A percentile compares a stretch with the other conserved stretches of the same genome.
Conservation (phyloP, 176 grass and related monocot species). For the Aegilops speltoides region DNA sequence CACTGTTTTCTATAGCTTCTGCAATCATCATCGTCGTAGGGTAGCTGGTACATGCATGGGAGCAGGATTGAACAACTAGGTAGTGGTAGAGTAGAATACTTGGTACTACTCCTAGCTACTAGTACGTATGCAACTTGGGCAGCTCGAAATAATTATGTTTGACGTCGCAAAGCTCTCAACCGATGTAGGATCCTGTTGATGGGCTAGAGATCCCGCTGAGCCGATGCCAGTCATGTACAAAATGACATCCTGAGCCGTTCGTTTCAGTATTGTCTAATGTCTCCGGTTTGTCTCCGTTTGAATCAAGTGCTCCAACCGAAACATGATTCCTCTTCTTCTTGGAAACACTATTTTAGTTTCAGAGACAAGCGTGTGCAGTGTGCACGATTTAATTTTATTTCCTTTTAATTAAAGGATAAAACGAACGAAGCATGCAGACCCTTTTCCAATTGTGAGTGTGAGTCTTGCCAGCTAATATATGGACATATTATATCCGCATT, state of each 20-base stretch:
- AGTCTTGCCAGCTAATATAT: neutral
- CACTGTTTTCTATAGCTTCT: no score
- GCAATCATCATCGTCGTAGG: no score
- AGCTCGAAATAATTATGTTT: neutral
- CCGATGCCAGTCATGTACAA: no score
- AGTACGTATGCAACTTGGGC: neutral
- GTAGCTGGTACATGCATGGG: neutral
- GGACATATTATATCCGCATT: no score
- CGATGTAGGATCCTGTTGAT: neutral
- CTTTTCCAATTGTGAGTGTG: constrained; percentile 13
- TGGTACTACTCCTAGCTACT: no score
- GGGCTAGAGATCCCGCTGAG: neutral
- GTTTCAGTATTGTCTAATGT: neutral
- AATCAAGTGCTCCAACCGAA: neutral
- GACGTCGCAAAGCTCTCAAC: neutral
- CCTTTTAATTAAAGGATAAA: neutral
- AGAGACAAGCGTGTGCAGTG: neutral
- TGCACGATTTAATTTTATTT: neutral
- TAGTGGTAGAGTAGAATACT: neutral
- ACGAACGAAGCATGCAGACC: neutral
- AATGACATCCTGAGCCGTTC: neutral
- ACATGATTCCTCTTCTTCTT: neutral
- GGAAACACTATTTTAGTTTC: neutral
- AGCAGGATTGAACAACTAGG: neutral
- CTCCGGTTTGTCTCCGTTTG: neutral